These are phyloP conservation scores for Fusarium decemcellulare DNA, from an alignment of 2,329 filamentous ascomycete genomes.

Conservation along the genomic window DNA sequence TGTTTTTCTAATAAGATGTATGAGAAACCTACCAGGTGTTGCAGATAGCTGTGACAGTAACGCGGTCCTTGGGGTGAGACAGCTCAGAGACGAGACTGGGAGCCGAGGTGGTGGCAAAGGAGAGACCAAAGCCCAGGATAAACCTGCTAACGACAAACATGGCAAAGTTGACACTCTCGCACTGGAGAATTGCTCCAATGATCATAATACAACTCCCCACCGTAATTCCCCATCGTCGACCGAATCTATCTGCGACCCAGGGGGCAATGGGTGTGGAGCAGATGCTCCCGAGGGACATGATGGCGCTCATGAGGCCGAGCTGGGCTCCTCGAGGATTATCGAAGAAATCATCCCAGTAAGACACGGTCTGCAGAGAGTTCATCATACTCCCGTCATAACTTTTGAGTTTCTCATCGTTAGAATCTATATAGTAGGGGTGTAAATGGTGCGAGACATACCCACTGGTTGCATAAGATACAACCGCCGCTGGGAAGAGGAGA, in stretches of 20 bases:
- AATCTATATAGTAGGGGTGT: not conserved
- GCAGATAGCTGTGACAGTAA: constrained; percentile 67
- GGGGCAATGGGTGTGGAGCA: constrained; percentile 50
- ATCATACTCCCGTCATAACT: constrained; percentile 64
- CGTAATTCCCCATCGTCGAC: constrained; percentile 50
- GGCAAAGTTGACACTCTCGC: constrained; percentile 50
- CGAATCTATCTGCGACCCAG: constrained; percentile 50
- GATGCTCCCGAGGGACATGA: constrained; percentile 64
- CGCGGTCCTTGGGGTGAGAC: constrained; percentile 67
- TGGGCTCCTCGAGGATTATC: constrained; percentile 50
- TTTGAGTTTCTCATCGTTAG: not conserved
- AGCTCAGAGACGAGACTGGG: constrained; percentile 67
- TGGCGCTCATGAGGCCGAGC: constrained; percentile 54
- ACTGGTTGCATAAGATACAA: constrained; percentile 58
- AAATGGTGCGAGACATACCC: constrained; percentile 42
- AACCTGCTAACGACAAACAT: constrained; percentile 70
- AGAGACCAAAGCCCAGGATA: constrained; percentile 67
- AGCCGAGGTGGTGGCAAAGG: constrained; percentile 65
- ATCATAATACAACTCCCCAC: constrained; percentile 51
- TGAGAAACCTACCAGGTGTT: constrained; percentile 55
- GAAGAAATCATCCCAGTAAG: constrained; percentile 59
- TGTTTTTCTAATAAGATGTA: not conserved
- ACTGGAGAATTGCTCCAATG: constrained; percentile 50
- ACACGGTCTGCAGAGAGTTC: constrained; percentile 62
- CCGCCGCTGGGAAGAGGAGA: constrained; percentile 51